These are phyloP conservation scores for Ligustrum vulgare DNA, from an alignment of 257 asterid species.

Conservation along the genomic window DNA sequence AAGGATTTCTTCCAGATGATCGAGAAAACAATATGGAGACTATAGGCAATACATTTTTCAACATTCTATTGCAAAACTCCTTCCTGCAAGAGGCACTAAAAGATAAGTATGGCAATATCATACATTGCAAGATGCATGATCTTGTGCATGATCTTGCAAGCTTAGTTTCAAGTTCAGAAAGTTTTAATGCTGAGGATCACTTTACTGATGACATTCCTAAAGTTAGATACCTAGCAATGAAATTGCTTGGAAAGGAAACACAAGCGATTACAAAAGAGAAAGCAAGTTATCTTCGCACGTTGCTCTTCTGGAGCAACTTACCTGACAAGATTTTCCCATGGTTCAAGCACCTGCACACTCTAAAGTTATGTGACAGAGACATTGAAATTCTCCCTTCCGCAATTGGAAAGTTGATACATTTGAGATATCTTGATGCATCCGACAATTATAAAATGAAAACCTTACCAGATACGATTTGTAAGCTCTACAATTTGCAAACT, in stretches of 20 bases:
- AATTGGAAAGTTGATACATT: constrained; percentile 17
- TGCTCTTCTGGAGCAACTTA: background rate
- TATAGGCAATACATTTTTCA: background rate
- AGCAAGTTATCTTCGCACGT: constrained; percentile 13
- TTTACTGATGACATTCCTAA: constrained; percentile 7
- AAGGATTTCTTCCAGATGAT: constrained; percentile 4
- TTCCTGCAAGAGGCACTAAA: constrained; percentile 9
- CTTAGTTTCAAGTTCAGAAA: constrained; percentile 13
- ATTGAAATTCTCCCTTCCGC: constrained; percentile 11
- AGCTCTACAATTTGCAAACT: constrained; percentile 16
- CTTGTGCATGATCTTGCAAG: constrained; percentile 27
- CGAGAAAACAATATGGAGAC: background rate
- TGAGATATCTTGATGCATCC: constrained; percentile 18
- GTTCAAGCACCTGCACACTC: constrained; percentile 7
- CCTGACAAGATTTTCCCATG: background rate
- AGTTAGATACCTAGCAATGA: background rate
- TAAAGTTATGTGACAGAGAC: background rate
- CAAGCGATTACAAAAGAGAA: background rate
- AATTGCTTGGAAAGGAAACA: background rate
- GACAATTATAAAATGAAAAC: background rate
- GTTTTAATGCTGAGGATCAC: background rate
- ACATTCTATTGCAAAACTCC: constrained; percentile 3
- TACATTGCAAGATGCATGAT: constrained; percentile 28
- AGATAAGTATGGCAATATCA: constrained; percentile 1
- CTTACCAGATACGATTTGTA: constrained; percentile 21